Percentiles rank a stretch among this genome's conserved stretches.
Evolutionary conservation across 192 early-diverging fungal genomes (phyloP).

Genomic region (Neocallimastix lanati): DNA sequence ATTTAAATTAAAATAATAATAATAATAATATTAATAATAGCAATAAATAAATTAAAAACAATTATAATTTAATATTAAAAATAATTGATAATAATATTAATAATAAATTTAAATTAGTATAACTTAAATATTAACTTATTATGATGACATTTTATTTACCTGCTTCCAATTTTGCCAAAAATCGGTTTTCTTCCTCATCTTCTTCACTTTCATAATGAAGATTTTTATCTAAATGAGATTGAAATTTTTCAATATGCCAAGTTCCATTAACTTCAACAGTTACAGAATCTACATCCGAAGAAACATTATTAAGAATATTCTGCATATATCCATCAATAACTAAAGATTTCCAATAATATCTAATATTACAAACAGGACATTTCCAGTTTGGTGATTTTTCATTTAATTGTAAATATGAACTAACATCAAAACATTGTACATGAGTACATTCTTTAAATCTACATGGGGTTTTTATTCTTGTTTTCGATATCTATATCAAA

Average conservation of each 20-base stretch:
- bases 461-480: slow-evolving; percentile 40
- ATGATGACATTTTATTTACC: no score
- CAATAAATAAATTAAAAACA: no score
- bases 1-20: no score
- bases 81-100: no score
- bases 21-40: no score
- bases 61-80: no score
- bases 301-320: slow-evolving; percentile 14
- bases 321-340: slow-evolving; percentile 48
- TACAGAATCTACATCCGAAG: slow-evolving; percentile 2
- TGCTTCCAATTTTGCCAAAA: not conserved
- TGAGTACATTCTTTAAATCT: slow-evolving; percentile 48
- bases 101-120: no score
- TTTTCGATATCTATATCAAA: slow-evolving; percentile 24
- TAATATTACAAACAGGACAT: slow-evolving; percentile 51
- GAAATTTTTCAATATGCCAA: not conserved
- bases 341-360: slow-evolving; percentile 31
- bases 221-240: not conserved
- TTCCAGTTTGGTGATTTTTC: slow-evolving; percentile 43
- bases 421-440: slow-evolving; percentile 68
- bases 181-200: not conserved
- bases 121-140: no score
- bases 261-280: not conserved
- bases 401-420: slow-evolving; percentile 52
- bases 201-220: not conserved